Percentiles rank a stretch among this genome's conserved stretches.
These are phyloP conservation scores for Alternaria sp. DNA, from an alignment of 2,329 filamentous ascomycete genomes.

Conservation along the genomic window DNA sequence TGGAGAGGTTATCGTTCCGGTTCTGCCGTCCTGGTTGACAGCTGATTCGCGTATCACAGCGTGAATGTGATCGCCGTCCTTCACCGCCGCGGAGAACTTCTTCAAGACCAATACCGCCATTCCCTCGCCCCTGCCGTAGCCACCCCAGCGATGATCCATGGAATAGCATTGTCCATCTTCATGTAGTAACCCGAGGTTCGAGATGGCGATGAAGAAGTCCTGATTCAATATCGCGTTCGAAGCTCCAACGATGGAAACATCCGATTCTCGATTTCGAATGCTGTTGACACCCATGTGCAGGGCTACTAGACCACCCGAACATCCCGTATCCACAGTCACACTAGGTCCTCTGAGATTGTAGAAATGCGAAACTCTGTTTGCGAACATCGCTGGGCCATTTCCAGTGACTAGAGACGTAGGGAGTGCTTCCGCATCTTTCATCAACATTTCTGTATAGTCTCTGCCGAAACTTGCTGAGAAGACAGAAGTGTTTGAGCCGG, in stretches of 20 bases:
- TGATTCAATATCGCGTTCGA: slow-evolving; percentile 1
- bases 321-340: not conserved
- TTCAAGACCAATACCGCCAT: not conserved
- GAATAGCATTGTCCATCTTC: slow-evolving; percentile 2
- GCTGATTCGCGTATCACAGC: not conserved
- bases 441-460: slow-evolving; percentile 1
- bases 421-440: not conserved
- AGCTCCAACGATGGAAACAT: slow-evolving; percentile 3
- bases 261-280: not conserved
- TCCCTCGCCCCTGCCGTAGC: slow-evolving; percentile 6
- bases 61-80: slow-evolving; percentile 6
- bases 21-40: slow-evolving; percentile 3
- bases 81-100: not conserved
- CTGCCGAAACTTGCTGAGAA: not conserved
- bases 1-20: slow-evolving; percentile 2
- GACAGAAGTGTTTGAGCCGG: slow-evolving; percentile 3
- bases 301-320: not conserved
- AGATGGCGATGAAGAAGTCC: slow-evolving; percentile 4
- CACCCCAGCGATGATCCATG: not conserved
- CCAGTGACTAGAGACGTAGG: slow-evolving; percentile 1
- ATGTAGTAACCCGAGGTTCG: not conserved
- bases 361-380: slow-evolving; percentile 6
- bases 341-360: slow-evolving; percentile 5
- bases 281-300: slow-evolving; percentile 7
- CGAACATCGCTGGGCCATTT: slow-evolving; percentile 5